These are phyloP conservation scores for Colletotrichum eleusines DNA, from an alignment of 2,329 filamentous ascomycete species.

Conservation along the genomic window DNA sequence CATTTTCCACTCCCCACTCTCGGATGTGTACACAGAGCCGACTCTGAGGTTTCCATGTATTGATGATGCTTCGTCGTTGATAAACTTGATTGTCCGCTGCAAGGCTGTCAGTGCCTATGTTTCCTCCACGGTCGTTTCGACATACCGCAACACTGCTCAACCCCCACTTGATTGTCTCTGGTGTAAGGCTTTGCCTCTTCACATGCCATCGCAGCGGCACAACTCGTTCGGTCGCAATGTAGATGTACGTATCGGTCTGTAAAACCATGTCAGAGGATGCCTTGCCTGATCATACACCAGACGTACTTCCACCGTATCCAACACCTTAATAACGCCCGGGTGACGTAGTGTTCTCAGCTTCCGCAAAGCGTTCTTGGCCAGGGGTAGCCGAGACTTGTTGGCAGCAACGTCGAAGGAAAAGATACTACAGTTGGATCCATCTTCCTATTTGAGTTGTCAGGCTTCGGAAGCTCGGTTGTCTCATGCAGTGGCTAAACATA, in stretches of 20 bases:
- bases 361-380: slow-evolving; percentile 93
- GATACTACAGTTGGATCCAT: slow-evolving; percentile 93
- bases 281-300: slow-evolving; percentile 8
- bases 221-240: slow-evolving; percentile 93
- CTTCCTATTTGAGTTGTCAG: slow-evolving; percentile 72
- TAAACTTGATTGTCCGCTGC: slow-evolving; percentile 91
- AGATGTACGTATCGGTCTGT: slow-evolving; percentile 93
- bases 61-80: slow-evolving; percentile 92
- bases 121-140: not conserved
- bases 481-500: slow-evolving; percentile 55
- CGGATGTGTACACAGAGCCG: slow-evolving; percentile 90
- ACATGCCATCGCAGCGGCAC: slow-evolving; percentile 91
- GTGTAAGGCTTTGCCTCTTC: slow-evolving; percentile 85
- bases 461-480: not conserved
- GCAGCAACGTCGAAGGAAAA: slow-evolving; percentile 92
- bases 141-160: slow-evolving; percentile 84
- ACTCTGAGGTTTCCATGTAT: slow-evolving; percentile 90
- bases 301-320: slow-evolving; percentile 90
- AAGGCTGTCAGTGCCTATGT: slow-evolving; percentile 10
- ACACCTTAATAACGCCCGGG: slow-evolving; percentile 91
- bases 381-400: slow-evolving; percentile 83
- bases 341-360: slow-evolving; percentile 94
- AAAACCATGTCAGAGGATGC: slow-evolving; percentile 42
- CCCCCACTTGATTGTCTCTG: slow-evolving; percentile 98
- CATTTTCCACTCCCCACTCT: slow-evolving; percentile 98